Conservation (phyloP, 2,329 filamentous ascomycete species). For the Calonectria pauciramosa region DNA sequence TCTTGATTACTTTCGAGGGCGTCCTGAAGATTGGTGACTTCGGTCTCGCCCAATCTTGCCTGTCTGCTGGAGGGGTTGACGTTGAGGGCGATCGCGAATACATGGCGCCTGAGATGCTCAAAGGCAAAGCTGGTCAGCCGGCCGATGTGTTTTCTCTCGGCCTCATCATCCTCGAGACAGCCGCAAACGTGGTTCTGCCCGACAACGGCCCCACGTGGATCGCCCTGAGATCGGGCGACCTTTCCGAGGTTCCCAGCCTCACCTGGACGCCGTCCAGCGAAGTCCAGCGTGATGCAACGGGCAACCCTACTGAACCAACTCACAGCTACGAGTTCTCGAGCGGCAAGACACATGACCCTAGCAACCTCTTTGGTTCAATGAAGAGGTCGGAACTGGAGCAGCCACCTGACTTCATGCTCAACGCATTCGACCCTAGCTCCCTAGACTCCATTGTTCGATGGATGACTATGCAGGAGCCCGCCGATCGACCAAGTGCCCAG, state of each 20-base stretch:
- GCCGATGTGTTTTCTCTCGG: constrained; percentile 95
- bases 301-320: constrained; percentile 54
- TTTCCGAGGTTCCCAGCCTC: constrained; percentile 88
- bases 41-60: constrained; percentile 84
- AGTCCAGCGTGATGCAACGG: constrained; percentile 81
- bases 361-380: constrained; percentile 58
- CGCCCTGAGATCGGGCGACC: constrained; percentile 88
- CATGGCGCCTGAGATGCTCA: constrained; percentile 92
- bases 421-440: constrained; percentile 78
- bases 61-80: constrained; percentile 82
- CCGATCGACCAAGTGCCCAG: constrained; percentile 79
- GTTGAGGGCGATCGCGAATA: constrained; percentile 97
- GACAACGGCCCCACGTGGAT: constrained; percentile 95
- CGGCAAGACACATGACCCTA: constrained; percentile 50
- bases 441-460: constrained; percentile 87
- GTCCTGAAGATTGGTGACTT: constrained; percentile 90
- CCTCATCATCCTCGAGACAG: constrained; percentile 94
- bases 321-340: constrained; percentile 52
- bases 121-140: constrained; percentile 88
- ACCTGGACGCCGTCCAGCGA: constrained; percentile 83
- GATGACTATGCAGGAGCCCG: constrained; percentile 87
- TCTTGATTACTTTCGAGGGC: constrained; percentile 86
- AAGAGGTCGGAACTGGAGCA: constrained; percentile 67
- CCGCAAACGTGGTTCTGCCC: constrained; percentile 92
- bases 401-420: constrained; percentile 91